These are phyloP conservation scores for Candida mesenterica DNA, from an alignment of 1,139 yeast genomes.

Conservation along the genomic window DNA sequence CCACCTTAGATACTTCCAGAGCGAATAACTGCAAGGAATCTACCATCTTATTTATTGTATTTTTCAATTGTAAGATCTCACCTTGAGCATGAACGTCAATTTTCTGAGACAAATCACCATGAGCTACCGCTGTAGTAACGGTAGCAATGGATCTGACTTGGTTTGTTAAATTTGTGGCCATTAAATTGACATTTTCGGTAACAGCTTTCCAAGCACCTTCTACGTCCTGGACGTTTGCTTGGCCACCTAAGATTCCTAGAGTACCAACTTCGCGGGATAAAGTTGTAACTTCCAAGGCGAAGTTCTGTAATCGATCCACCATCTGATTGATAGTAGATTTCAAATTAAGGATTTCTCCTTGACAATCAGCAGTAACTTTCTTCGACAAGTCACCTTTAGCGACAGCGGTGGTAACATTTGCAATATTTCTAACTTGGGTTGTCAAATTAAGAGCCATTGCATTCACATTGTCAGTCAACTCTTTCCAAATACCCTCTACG, in stretches of 20 bases:
- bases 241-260: slow-evolving; percentile 86
- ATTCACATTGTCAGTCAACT: slow-evolving; percentile 82
- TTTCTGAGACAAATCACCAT: slow-evolving; percentile 85
- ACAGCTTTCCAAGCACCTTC: slow-evolving; percentile 95
- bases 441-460: slow-evolving; percentile 89
- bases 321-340: slow-evolving; percentile 77
- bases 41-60: slow-evolving; percentile 87
- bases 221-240: slow-evolving; percentile 87
- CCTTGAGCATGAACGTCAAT: slow-evolving; percentile 91
- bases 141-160: slow-evolving; percentile 90
- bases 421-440: slow-evolving; percentile 85
- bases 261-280: slow-evolving; percentile 89
- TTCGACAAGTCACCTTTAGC: slow-evolving; percentile 87
- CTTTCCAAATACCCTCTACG: slow-evolving; percentile 89
- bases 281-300: slow-evolving; percentile 86
- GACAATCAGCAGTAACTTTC: slow-evolving; percentile 85
- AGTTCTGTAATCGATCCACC: slow-evolving; percentile 87
- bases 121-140: slow-evolving; percentile 90
- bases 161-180: slow-evolving; percentile 86
- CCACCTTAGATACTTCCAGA: slow-evolving; percentile 84
- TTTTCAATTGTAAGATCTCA: slow-evolving; percentile 72
- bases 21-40: slow-evolving; percentile 86
- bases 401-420: slow-evolving; percentile 88
- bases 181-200: slow-evolving; percentile 82
- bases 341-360: slow-evolving; percentile 80